These are phyloP conservation scores for Epipyxis sp. DNA, from an alignment of 108 stramenopile genomes.

Conservation along the genomic window DNA sequence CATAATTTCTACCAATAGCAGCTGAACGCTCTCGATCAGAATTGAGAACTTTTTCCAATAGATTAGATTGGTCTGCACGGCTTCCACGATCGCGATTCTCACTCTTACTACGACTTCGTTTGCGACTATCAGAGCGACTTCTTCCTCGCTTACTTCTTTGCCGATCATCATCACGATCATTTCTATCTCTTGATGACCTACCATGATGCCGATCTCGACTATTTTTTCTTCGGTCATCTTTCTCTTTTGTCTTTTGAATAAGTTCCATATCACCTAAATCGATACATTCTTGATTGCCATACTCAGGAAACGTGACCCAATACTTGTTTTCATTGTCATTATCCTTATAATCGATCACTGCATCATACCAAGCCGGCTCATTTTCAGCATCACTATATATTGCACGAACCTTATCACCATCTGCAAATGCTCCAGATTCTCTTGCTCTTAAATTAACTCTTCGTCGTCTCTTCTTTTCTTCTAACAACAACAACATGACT, in stretches of 20 bases:
- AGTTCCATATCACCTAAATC: slow-evolving; percentile 72
- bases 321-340: slow-evolving; percentile 66
- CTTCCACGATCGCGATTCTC: slow-evolving; percentile 26
- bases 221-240: slow-evolving; percentile 18
- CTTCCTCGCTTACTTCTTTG: slow-evolving; percentile 9
- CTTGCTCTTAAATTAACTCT: slow-evolving; percentile 46
- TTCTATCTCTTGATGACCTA: slow-evolving; percentile 12
- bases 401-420: slow-evolving; percentile 70
- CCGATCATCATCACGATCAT: slow-evolving; percentile 21
- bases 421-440: slow-evolving; percentile 55
- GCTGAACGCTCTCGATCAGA: slow-evolving; percentile 41
- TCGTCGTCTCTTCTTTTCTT: slow-evolving; percentile 70
- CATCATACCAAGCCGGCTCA: slow-evolving; percentile 91
- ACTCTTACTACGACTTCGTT: neutral
- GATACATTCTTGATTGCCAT: slow-evolving; percentile 85
- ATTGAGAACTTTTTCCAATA: slow-evolving; percentile 36
- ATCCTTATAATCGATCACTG: slow-evolving; percentile 66
- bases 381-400: slow-evolving; percentile 93
- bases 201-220: neutral
- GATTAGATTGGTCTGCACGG: neutral
- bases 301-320: slow-evolving; percentile 87
- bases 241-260: slow-evolving; percentile 27
- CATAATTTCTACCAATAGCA: slow-evolving; percentile 49
- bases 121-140: neutral
- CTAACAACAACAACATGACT: slow-evolving; percentile 78